Evolutionary conservation across 192 early-diverging fungal species (phyloP).

Genomic region (Umbelopsis sp.): DNA sequence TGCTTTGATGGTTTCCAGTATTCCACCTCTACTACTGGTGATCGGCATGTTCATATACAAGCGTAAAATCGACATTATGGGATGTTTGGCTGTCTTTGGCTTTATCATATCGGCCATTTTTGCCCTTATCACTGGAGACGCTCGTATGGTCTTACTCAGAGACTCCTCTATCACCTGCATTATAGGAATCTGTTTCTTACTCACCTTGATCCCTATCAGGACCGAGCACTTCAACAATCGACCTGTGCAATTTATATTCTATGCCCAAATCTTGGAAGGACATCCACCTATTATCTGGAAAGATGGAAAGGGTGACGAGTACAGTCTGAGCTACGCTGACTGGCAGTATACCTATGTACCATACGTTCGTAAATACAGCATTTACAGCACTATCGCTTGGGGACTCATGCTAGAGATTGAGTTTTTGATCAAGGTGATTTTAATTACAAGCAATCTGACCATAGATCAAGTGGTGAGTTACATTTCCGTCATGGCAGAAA

Average conservation of each 20-base stretch:
- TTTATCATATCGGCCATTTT: slow-evolving; percentile 35
- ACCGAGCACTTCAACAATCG: slow-evolving; percentile 26
- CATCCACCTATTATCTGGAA: slow-evolving; percentile 23
- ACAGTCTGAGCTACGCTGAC: slow-evolving; percentile 18
- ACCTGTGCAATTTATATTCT: slow-evolving; percentile 33
- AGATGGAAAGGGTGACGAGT: slow-evolving; percentile 27
- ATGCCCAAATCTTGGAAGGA: slow-evolving; percentile 29
- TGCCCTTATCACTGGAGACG: slow-evolving; percentile 27
- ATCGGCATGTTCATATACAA: slow-evolving; percentile 25
- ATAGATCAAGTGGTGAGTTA: slow-evolving; percentile 39
- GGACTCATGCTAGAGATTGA: slow-evolving; percentile 36
- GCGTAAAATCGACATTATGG: slow-evolving; percentile 36
- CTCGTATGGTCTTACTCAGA: slow-evolving; percentile 39
- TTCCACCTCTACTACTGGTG: slow-evolving; percentile 37
- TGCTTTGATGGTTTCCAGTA: slow-evolving; percentile 43
- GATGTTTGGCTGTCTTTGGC: slow-evolving; percentile 36
- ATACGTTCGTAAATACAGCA: slow-evolving; percentile 20
- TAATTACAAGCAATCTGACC: slow-evolving; percentile 37
- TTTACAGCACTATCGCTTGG: slow-evolving; percentile 33
- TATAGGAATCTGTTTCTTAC: slow-evolving; percentile 35
- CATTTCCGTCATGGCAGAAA: background rate
- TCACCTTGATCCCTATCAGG: slow-evolving; percentile 39
- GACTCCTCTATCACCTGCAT: slow-evolving; percentile 41
- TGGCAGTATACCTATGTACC: slow-evolving; percentile 37
- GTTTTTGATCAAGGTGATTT: slow-evolving; percentile 39